Evolutionary conservation across 345 rosid genomes (phyloP).

Genomic region (Physaria fendleri): DNA sequence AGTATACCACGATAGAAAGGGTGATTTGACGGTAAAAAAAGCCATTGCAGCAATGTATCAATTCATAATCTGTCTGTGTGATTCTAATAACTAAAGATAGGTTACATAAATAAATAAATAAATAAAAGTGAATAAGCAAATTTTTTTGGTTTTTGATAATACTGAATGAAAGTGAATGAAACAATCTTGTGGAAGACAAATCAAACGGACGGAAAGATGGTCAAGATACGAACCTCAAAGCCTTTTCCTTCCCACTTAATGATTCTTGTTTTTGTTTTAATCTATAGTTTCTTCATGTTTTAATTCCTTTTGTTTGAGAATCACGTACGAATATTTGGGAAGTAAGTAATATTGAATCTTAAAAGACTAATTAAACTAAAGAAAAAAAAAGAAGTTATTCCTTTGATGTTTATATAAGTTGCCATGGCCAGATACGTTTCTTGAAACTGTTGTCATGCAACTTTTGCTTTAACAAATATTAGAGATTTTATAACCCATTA

Average conservation of each 20-base stretch:
- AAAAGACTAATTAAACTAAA: background rate
- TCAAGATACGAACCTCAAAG: slow-evolving; percentile 58
- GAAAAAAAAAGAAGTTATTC: background rate
- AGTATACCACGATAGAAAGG: slow-evolving; percentile 7
- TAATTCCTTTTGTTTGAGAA: slow-evolving; percentile 12
- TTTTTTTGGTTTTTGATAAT: no score
- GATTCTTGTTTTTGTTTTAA: slow-evolving; percentile 41
- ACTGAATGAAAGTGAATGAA: background rate
- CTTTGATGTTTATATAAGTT: background rate
- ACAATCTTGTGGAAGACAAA: slow-evolving; percentile 11
- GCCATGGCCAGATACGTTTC: slow-evolving; percentile 34
- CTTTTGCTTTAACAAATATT: slow-evolving; percentile 36
- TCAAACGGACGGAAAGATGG: slow-evolving; percentile 44
- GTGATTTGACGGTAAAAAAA: slow-evolving; percentile 43
- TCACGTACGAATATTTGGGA: slow-evolving; percentile 2
- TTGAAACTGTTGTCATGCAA: slow-evolving; percentile 43
- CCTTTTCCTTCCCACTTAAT: slow-evolving; percentile 47
- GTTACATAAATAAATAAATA: background rate
- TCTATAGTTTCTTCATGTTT: background rate
- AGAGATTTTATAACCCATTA: no score
- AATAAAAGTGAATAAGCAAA: no score
- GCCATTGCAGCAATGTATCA: slow-evolving; percentile 34
- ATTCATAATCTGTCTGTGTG: background rate
- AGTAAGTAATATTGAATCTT: background rate
- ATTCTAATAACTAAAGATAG: background rate